A percentile compares a stretch with the other conserved stretches of the same genome.
Evolutionary conservation across 1,284 basidiomycete species (phyloP).

Genomic region (Salmacisia buchloeana): DNA sequence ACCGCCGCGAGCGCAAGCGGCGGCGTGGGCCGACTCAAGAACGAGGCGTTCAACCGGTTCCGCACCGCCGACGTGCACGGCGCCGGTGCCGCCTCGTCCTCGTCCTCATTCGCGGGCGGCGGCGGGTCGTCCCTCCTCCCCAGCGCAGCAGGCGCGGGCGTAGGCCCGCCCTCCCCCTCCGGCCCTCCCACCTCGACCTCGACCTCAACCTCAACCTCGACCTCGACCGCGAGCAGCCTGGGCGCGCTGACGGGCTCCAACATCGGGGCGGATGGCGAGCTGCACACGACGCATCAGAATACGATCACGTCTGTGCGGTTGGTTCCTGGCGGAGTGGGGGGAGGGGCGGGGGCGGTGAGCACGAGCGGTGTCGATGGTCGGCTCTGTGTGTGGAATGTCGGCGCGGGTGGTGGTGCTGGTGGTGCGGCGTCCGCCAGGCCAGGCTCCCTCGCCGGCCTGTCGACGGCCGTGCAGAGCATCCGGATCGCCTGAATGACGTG

Average conservation of each 20-base stretch:
- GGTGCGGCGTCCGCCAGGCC: no score
- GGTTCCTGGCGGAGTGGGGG: slow-evolving; percentile 49
- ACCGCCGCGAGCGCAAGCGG: no score
- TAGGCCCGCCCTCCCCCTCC: not conserved
- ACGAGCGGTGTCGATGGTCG: slow-evolving; percentile 94
- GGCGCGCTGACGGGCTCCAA: slow-evolving; percentile 60
- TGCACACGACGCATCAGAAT: slow-evolving; percentile 81
- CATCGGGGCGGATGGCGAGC: slow-evolving; percentile 61
- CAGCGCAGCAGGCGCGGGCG: not conserved
- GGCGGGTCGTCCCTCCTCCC: not conserved
- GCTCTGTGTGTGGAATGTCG: slow-evolving; percentile 83
- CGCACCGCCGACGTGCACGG: slow-evolving; percentile 85
- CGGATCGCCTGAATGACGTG: not conserved
- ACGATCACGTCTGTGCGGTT: slow-evolving; percentile 71
- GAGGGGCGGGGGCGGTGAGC: slow-evolving; percentile 67
- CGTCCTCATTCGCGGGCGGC: not conserved
- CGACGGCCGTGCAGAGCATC: not conserved
- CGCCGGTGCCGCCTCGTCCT: slow-evolving; percentile 48
- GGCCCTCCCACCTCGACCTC: not conserved
- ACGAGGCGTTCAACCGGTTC: slow-evolving; percentile 92
- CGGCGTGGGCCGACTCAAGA: slow-evolving; percentile 77
- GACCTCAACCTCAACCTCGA: not conserved
- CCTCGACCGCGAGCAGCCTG: slow-evolving; percentile 60
- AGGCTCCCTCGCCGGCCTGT: not conserved
- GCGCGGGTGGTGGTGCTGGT: slow-evolving; percentile 50